Percentiles rank a stretch among this genome's conserved stretches.
Conservation (phyloP, 2,329 filamentous ascomycete species). For the Aspergillus sp. region DNA sequence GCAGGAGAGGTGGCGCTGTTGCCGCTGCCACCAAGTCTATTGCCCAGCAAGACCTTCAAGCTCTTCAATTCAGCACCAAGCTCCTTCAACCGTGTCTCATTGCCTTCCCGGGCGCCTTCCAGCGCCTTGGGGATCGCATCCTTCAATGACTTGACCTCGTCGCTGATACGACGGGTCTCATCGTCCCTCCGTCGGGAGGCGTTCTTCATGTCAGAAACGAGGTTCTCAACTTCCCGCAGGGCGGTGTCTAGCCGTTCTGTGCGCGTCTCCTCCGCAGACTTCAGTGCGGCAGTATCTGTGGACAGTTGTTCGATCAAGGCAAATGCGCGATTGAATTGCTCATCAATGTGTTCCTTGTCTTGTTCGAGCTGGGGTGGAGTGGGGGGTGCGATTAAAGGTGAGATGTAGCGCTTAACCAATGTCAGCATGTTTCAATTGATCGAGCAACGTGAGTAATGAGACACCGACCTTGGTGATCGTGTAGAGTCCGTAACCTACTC, state of each 20-base stretch:
- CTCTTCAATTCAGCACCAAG: constrained; percentile 86
- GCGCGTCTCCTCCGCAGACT: constrained; percentile 79
- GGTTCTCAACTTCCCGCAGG: constrained; percentile 78
- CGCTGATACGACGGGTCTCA: constrained; percentile 79
- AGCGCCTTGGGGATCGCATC: constrained; percentile 86
- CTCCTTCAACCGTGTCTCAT: constrained; percentile 79
- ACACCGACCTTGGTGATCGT: constrained; percentile 74
- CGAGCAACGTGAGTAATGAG: neutral
- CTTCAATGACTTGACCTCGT: constrained; percentile 81
- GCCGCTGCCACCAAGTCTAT: constrained; percentile 53
- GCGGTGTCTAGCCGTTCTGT: constrained; percentile 81
- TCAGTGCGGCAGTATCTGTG: constrained; percentile 85
- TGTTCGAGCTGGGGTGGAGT: constrained; percentile 91
- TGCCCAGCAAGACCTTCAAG: constrained; percentile 80
- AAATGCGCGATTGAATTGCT: constrained; percentile 91
- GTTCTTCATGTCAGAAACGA: constrained; percentile 78
- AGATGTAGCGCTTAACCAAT: constrained; percentile 73
- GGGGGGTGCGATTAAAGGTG: constrained; percentile 86
- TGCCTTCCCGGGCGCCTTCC: constrained; percentile 80
- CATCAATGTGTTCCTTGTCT: constrained; percentile 90
- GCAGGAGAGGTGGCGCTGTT: constrained; percentile 32
- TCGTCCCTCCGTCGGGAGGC: constrained; percentile 81
- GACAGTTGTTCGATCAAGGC: constrained; percentile 86
- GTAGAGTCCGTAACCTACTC: constrained; percentile 86
- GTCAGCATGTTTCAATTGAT: constrained; percentile 16